These are phyloP conservation scores for Xerocomus nothofagi DNA, from an alignment of 1,284 basidiomycete species.

Conservation along the genomic window DNA sequence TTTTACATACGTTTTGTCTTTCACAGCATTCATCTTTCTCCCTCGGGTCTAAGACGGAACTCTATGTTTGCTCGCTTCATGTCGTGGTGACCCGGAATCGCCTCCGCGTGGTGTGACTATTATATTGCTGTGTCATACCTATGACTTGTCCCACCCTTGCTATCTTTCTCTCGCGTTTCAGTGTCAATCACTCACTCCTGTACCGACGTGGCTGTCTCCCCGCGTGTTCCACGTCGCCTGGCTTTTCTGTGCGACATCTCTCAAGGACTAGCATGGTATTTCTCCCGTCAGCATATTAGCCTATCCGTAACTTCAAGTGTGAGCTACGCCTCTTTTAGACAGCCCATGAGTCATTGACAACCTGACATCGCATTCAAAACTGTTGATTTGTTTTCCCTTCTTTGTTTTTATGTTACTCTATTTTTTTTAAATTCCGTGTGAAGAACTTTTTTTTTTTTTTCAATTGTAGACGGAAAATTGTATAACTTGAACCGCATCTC, in stretches of 20 bases:
- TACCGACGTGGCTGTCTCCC: constrained; percentile 1
- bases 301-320: constrained; percentile 4
- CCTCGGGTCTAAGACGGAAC: constrained; percentile 36
- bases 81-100: constrained; percentile 21
- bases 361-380: constrained; percentile 9
- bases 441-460: constrained; percentile 23
- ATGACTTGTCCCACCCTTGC: constrained; percentile 19
- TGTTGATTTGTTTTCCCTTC: constrained; percentile 20
- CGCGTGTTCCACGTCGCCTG: constrained; percentile 5
- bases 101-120: constrained; percentile 15
- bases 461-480: constrained; percentile 6
- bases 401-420: constrained; percentile 17
- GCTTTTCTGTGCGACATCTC: constrained; percentile 9
- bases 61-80: constrained; percentile 30
- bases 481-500: constrained; percentile 22
- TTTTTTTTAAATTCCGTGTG: constrained; percentile 17
- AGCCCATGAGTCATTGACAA: constrained; percentile 10
- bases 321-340: constrained; percentile 12
- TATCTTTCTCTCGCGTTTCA: constrained; percentile 22
- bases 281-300: constrained; percentile 13
- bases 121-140: constrained; percentile 8
- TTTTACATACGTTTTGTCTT: constrained; percentile 33
- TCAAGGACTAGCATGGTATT: constrained; percentile 11
- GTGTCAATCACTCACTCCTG: constrained; percentile 16
- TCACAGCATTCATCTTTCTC: constrained; percentile 21